These are phyloP conservation scores for Thermoascus crustaceus DNA, from an alignment of 2,329 filamentous ascomycete genomes.

Conservation along the genomic window DNA sequence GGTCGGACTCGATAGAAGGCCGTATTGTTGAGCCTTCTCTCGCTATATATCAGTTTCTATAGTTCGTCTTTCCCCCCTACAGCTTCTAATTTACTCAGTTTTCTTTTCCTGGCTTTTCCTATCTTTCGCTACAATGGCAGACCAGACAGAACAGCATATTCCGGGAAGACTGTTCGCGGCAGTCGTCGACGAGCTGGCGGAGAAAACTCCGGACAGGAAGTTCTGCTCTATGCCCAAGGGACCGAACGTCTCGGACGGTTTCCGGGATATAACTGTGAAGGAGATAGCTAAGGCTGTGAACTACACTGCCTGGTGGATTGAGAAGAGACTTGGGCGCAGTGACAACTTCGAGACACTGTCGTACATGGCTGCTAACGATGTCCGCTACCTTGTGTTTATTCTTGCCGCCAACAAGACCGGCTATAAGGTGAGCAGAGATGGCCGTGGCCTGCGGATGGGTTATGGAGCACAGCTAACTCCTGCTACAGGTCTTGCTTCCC, in stretches of 20 bases:
- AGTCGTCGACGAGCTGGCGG: conserved; percentile 7
- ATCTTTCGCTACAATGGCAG: conserved; percentile 4
- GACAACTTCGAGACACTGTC: conserved; percentile 13
- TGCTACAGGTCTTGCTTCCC: conserved; percentile 12
- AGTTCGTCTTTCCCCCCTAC: too few species aligned
- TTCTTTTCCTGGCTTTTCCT: neutral
- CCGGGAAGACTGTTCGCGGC: conserved; percentile 8
- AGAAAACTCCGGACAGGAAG: conserved; percentile 4
- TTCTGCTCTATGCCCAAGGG: conserved; percentile 6
- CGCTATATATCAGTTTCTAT: too few species aligned
- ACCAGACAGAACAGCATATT: neutral
- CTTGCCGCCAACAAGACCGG: conserved; percentile 19
- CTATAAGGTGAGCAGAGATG: conserved; percentile 10
- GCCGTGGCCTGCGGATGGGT: neutral
- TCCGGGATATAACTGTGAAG: conserved; percentile 10
- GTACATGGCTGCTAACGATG: conserved; percentile 18
- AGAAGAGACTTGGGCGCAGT: conserved; percentile 11
- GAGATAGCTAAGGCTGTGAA: conserved; percentile 17
- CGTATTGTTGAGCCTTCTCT: too few species aligned
- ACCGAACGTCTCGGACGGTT: conserved; percentile 6
- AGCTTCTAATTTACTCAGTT: too few species aligned
- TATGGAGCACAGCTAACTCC: neutral
- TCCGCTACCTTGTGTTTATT: conserved; percentile 16
- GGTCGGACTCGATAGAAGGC: too few species aligned
- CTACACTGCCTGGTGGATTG: conserved; percentile 17